Conservation (phyloP, 202 grass and related monocot genomes). For the Schoenoplectus tabernaemontani region DNA sequence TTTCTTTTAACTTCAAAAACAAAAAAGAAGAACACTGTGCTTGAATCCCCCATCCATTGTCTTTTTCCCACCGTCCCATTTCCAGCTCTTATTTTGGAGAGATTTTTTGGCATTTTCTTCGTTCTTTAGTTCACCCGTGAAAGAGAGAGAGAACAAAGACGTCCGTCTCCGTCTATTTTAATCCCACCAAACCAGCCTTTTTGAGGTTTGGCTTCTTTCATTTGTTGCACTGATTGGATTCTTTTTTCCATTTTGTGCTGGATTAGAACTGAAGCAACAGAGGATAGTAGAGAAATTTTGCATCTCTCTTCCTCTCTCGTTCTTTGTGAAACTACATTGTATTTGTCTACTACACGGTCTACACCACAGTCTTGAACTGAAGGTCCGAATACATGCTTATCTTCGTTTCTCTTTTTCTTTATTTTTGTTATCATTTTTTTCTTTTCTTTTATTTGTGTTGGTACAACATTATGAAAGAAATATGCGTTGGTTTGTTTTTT, state of each 20-base stretch:
- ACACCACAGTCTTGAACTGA: not conserved
- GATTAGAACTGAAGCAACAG: not conserved
- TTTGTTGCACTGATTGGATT: conserved; percentile 4
- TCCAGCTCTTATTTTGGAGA: conserved; percentile 43
- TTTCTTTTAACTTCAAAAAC: not conserved
- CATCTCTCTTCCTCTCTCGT: not conserved
- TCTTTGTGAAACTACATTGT: not conserved
- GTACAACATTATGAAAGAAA: not conserved
- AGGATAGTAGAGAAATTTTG: not conserved
- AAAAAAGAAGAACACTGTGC: conserved; percentile 24
- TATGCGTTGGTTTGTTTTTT: not conserved
- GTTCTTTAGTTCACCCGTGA: conserved; percentile 43
- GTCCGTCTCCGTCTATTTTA: conserved; percentile 2
- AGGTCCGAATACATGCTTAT: not conserved
- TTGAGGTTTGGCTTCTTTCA: conserved; percentile 11
- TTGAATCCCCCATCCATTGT: conserved; percentile 36
- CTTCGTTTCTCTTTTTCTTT: not conserved
- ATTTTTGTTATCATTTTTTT: not conserved
- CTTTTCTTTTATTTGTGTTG: not conserved
- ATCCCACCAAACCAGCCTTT: conserved; percentile 8
- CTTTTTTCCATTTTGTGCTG: not conserved
- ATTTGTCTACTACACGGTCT: not conserved
- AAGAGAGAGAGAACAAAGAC: conserved; percentile 21
- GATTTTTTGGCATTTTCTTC: conserved; percentile 34
- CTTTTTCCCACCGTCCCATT: conserved; percentile 39